phyloP scores from a whole-genome alignment of 352 stramenopile genomes.

The Saprolegnia diclina region DNA sequence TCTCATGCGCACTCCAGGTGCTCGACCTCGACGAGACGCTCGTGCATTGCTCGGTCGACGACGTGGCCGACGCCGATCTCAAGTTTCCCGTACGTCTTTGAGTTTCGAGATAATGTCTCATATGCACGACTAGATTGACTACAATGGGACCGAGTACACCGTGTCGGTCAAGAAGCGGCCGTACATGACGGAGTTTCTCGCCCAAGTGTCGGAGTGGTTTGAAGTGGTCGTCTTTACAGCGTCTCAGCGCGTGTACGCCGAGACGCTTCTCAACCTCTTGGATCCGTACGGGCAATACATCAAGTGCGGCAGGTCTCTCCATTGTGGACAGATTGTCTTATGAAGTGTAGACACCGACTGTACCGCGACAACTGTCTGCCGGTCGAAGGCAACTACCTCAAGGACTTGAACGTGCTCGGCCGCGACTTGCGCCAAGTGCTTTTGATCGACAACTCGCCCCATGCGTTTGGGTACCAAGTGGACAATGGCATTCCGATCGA shows the following conservation, averaged over 20 bases:
- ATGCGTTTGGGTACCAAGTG: slow-evolving; percentile 97
- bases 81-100: slow-evolving; percentile 87
- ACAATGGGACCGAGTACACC: slow-evolving; percentile 93
- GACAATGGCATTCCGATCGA: slow-evolving; percentile 98
- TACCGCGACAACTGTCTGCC: slow-evolving; percentile 94
- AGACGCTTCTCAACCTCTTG: slow-evolving; percentile 96
- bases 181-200: slow-evolving; percentile 94
- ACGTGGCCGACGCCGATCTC: slow-evolving; percentile 90
- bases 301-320: slow-evolving; percentile 43
- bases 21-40: slow-evolving; percentile 99
- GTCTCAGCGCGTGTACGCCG: slow-evolving; percentile 91
- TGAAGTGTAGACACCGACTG: slow-evolving; percentile 76
- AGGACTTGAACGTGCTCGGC: slow-evolving; percentile 96
- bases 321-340: neutral
- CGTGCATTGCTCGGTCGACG: slow-evolving; percentile 97
- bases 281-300: slow-evolving; percentile 90
- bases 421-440: slow-evolving; percentile 86
- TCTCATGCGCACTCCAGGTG: slow-evolving; percentile 42
- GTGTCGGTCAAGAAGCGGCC: slow-evolving; percentile 97
- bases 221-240: slow-evolving; percentile 99
- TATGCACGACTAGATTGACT: slow-evolving; percentile 55
- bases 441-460: slow-evolving; percentile 97
- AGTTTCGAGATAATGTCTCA: neutral
- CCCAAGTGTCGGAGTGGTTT: slow-evolving; percentile 87
- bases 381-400: slow-evolving; percentile 98